Base-by-base conservation (phyloP, 768 basidiomycete species). In the Boletus rufocinnamomeus region DNA sequence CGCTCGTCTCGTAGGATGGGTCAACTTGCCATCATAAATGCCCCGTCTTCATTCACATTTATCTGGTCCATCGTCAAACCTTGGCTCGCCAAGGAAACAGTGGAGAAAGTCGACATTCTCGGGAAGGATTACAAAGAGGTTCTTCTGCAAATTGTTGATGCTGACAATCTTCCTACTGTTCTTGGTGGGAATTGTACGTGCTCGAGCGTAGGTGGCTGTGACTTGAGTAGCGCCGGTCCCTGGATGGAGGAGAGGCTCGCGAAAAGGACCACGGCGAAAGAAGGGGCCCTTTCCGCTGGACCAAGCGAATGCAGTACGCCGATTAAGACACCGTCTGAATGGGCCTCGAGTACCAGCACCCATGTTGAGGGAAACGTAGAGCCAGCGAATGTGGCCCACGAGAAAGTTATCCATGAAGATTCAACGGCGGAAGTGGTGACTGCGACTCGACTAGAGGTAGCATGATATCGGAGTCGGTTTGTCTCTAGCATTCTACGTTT, bases 31-130 rank as follows among this genome's bases (percentile, higher is more conserved):
- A 82, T 91, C 59, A 76, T 90, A 52, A 91, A 91, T 59, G 87
- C 89, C 2, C 89, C 89, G 3, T 76, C 83, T 5, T 84, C 85
- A 4, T 91, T 91, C 72, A 82, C 89, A 2, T 79, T 82, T 28
- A 89, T 91, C 58, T 91, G 89, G 89, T 74, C 76, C 45, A 71
- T 82, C 52, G 78, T 91, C 28, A 87, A 82, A 66, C 86, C 82
- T 4, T 90, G 89, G 89, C 74, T 91, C 52, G 79, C 88, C 16
- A 86, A 86, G 66, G 88, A 88, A 67, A 90, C 89, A 0, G 80
- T 76, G 2, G 82, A 80, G 37, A 91, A 91, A 69, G 77, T 91
- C 50, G 79, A 84, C 53, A 80, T 92, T 19, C 72, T 89, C 23
- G 87, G 88, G 30, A 71, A 77, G 52, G 77, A 89, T 67, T 89